phyloP scores from a whole-genome alignment of 2,329 filamentous ascomycete species.

The Ceratocystis cacaofunesta region DNA sequence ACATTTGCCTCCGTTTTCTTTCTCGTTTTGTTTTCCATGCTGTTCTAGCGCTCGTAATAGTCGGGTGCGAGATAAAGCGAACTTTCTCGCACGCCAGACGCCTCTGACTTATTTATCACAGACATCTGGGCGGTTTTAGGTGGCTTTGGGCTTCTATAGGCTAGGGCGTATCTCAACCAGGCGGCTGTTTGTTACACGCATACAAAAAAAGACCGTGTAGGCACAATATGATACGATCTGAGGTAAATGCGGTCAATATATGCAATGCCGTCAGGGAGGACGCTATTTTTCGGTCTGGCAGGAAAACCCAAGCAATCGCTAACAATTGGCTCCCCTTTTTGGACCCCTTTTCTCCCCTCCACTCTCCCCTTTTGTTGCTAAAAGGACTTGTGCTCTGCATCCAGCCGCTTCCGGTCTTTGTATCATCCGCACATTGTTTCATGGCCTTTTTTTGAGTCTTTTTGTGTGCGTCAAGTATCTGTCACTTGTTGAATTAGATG shows the following conservation, averaged over 20 bases:
- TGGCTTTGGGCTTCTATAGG: neutral
- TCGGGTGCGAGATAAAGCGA: neutral
- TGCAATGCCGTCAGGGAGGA: neutral
- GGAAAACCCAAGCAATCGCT: neutral
- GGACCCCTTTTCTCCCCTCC: neutral
- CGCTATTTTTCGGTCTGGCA: neutral
- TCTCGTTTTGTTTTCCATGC: neutral
- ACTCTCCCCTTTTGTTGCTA: neutral
- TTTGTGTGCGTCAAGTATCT: neutral
- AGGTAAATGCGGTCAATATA: neutral
- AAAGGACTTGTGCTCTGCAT: neutral
- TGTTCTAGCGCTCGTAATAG: neutral
- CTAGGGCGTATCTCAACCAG: neutral
- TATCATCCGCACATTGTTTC: neutral
- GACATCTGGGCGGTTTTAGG: neutral
- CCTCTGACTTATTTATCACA: conserved; percentile 5
- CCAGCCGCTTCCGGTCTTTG: neutral
- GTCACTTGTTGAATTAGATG: neutral
- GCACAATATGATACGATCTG: neutral
- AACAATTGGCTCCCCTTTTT: neutral
- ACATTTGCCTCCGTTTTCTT: neutral
- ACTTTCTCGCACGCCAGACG: neutral
- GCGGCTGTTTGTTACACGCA: neutral
- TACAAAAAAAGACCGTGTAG: neutral
- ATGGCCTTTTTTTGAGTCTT: neutral